Evolutionary conservation across 495 filamentous ascomycete genomes (phyloP).

Genomic region (Letharia columbiana): DNA sequence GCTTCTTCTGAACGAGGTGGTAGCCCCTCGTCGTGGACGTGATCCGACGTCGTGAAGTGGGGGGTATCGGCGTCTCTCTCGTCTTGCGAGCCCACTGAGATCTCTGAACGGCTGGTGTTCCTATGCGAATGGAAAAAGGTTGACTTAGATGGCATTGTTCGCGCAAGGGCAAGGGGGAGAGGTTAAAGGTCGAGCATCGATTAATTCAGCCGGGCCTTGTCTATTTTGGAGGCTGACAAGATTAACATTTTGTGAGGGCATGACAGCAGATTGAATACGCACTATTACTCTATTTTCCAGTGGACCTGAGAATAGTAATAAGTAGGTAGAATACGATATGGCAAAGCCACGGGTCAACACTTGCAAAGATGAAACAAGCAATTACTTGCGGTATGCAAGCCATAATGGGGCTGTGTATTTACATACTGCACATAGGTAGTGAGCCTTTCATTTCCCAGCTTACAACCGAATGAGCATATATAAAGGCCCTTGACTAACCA

Average conservation of each 20-base stretch:
- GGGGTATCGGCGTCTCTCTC: conserved; percentile 19
- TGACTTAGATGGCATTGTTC: conserved; percentile 4
- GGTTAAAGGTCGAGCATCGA: conserved; percentile 1
- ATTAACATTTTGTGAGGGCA: not conserved
- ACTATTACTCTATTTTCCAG: not conserved
- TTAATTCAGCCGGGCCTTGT: not conserved
- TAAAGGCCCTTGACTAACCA: not conserved
- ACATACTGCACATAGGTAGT: not conserved
- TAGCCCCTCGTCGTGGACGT: conserved; percentile 17
- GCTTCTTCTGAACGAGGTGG: conserved; percentile 19
- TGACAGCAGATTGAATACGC: not conserved
- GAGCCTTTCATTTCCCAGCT: not conserved
- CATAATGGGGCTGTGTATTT: not conserved
- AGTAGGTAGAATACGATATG: not conserved
- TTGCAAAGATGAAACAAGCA: not conserved
- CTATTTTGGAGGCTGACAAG: conserved; percentile 4
- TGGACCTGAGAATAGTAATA: not conserved
- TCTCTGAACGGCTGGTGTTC: not conserved
- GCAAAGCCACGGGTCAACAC: not conserved
- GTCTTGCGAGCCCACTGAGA: conserved; percentile 7
- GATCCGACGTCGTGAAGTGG: conserved; percentile 13
- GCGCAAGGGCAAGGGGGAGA: conserved; percentile 1
- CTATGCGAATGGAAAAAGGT: not conserved
- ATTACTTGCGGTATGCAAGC: not conserved
- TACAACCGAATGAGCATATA: not conserved